Conservation (phyloP, 352 stramenopile genomes). For the Pythium myriotylum region DNA sequence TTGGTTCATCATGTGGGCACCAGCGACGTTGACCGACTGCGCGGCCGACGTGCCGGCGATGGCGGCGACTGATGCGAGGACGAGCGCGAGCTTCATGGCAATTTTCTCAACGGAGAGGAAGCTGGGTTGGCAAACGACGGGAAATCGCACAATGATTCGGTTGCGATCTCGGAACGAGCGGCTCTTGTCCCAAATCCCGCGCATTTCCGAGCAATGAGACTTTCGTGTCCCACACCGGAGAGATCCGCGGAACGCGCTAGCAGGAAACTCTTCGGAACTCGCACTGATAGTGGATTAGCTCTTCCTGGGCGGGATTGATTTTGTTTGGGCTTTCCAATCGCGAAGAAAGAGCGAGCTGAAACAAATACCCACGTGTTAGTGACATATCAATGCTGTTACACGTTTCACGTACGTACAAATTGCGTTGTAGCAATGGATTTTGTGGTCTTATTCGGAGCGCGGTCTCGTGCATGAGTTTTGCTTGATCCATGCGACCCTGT, state of each 20-base stretch:
- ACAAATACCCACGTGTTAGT: not conserved
- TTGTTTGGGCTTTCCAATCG: not conserved
- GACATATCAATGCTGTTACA: not conserved
- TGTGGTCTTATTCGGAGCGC: constrained; percentile 13
- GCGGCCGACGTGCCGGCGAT: not conserved
- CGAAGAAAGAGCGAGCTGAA: constrained; percentile 6
- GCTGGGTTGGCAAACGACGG: not conserved
- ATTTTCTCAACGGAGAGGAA: not conserved
- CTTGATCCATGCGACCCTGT: constrained; percentile 1
- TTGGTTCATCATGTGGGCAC: too few relatives aligned
- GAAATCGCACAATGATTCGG: not conserved
- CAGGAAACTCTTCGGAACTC: not conserved
- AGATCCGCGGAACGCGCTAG: not conserved
- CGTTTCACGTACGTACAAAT: constrained; percentile 20
- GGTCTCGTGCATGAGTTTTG: constrained; percentile 26
- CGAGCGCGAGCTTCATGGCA: constrained; percentile 4
- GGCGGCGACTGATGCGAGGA: not conserved
- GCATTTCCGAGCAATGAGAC: not conserved
- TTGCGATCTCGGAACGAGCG: too few relatives aligned
- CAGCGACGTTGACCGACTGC: too few relatives aligned
- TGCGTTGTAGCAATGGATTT: constrained; percentile 21
- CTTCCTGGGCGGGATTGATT: not conserved
- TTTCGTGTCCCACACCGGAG: not conserved
- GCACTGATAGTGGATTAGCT: not conserved
- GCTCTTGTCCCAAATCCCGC: too few relatives aligned